phyloP scores from a whole-genome alignment of 805 yeast species.

The Torulaspora quercuum region DNA sequence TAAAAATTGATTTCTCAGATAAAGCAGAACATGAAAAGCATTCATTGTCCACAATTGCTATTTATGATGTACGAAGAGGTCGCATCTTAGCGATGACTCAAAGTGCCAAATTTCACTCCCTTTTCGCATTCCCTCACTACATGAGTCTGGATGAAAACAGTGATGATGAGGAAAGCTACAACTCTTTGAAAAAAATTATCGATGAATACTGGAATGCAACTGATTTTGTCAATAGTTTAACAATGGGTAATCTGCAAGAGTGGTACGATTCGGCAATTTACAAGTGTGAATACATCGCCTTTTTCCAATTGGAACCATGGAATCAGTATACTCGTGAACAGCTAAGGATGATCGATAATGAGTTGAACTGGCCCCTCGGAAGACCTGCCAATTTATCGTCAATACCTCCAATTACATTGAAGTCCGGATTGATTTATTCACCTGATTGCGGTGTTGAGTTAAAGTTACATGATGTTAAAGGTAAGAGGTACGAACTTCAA shows the following conservation, averaged over 20 bases:
- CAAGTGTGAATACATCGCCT: conserved; percentile 69
- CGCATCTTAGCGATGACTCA: conserved; percentile 54
- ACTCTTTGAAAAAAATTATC: conserved; percentile 45
- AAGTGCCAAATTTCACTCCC: conserved; percentile 62
- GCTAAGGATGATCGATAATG: conserved; percentile 63
- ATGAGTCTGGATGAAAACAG: conserved; percentile 40
- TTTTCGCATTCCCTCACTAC: conserved; percentile 59
- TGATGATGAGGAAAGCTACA: conserved; percentile 42
- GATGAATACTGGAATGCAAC: conserved; percentile 45
- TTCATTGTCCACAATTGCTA: conserved; percentile 51
- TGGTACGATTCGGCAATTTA: conserved; percentile 34
- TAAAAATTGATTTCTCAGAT: conserved; percentile 41
- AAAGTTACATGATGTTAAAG: conserved; percentile 40
- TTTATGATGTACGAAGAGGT: conserved; percentile 66
- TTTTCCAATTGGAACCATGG: conserved; percentile 66
- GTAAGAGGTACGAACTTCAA: conserved; percentile 53
- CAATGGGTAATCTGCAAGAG: conserved; percentile 44
- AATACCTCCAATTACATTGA: conserved; percentile 55
- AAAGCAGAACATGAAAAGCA: conserved; percentile 48
- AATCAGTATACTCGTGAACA: conserved; percentile 47
- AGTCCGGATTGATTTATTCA: conserved; percentile 64
- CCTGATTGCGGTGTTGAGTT: conserved; percentile 82
- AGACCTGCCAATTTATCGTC: conserved; percentile 54
- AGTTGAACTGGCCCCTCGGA: conserved; percentile 70
- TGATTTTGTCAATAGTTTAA: conserved; percentile 39